phyloP scores from a whole-genome alignment of 2,329 filamentous ascomycete genomes.

The Talaromyces sp. region DNA sequence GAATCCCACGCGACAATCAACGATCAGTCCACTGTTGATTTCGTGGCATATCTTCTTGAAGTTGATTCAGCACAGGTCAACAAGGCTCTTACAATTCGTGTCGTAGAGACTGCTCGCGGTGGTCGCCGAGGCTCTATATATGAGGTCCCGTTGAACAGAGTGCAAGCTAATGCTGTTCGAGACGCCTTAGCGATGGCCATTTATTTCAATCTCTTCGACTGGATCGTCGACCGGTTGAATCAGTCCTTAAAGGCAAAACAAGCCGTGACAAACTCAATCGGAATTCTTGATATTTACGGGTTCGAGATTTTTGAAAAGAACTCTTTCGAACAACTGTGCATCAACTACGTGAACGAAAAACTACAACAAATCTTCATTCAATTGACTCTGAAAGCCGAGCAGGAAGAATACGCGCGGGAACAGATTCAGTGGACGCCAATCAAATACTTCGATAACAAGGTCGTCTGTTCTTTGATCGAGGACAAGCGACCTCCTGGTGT shows the following conservation, averaged over 20 bases:
- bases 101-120: constrained; percentile 69
- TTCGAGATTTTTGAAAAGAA: constrained; percentile 99
- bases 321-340: constrained; percentile 97
- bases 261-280: constrained; percentile 76
- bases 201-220: constrained; percentile 96
- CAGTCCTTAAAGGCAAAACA: constrained; percentile 77
- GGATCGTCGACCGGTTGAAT: constrained; percentile 94
- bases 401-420: constrained; percentile 93
- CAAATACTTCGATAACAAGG: constrained; percentile 99
- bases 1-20: constrained; percentile 80
- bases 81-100: constrained; percentile 82
- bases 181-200: constrained; percentile 94
- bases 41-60: constrained; percentile 89
- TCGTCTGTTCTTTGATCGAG: constrained; percentile 96
- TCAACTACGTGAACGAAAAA: constrained; percentile 99
- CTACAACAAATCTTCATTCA: constrained; percentile 99
- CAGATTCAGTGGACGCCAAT: constrained; percentile 99
- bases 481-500: constrained; percentile 84
- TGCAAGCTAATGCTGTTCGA: constrained; percentile 80
- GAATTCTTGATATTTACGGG: constrained; percentile 97
- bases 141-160: constrained; percentile 75
- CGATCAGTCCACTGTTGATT: constrained; percentile 90
- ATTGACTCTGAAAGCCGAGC: constrained; percentile 90
- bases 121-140: constrained; percentile 65
- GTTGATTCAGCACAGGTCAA: constrained; percentile 76